Conservation (phyloP, 768 basidiomycete species). For the Lactifluus volemus region DNA sequence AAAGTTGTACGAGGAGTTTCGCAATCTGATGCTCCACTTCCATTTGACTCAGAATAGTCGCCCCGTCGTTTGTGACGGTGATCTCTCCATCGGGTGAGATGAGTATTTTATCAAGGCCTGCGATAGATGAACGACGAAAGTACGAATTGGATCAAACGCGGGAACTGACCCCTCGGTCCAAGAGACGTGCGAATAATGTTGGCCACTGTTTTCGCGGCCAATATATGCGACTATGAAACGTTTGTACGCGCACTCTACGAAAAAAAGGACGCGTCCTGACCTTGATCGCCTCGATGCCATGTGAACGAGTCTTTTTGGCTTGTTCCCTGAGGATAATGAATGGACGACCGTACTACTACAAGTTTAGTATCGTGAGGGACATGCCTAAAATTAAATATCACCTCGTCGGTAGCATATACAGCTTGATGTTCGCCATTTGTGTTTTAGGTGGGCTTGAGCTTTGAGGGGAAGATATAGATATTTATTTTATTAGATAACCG, state of each 20-base stretch:
- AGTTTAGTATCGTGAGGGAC: not conserved
- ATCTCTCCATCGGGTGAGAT: conserved; percentile 98
- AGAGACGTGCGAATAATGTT: conserved; percentile 94
- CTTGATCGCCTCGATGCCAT: conserved; percentile 95
- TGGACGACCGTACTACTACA: conserved; percentile 77
- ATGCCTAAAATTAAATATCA: conserved; percentile 22
- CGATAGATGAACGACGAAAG: not conserved
- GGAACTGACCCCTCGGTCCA: conserved; percentile 76
- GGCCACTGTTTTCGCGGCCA: conserved; percentile 87
- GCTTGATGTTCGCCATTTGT: conserved; percentile 46
- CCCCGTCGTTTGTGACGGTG: conserved; percentile 98
- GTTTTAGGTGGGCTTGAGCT: not conserved
- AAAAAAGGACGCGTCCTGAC: conserved; percentile 32
- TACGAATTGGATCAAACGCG: not conserved
- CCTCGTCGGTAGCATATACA: conserved; percentile 83
- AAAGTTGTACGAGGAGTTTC: conserved; percentile 91
- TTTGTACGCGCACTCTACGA: not conserved
- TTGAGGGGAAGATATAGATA: too few relatives aligned
- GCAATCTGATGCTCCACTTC: conserved; percentile 99
- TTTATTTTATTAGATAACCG: too few relatives aligned
- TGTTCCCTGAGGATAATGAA: conserved; percentile 97
- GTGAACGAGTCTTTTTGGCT: conserved; percentile 80
- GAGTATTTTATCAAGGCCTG: conserved; percentile 91
- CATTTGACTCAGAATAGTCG: conserved; percentile 97
- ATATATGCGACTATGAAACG: conserved; percentile 71